Percentiles rank a stretch among this genome's conserved stretches.
Evolutionary conservation across 768 basidiomycete genomes (phyloP).

Genomic region (Amanita rimosa): DNA sequence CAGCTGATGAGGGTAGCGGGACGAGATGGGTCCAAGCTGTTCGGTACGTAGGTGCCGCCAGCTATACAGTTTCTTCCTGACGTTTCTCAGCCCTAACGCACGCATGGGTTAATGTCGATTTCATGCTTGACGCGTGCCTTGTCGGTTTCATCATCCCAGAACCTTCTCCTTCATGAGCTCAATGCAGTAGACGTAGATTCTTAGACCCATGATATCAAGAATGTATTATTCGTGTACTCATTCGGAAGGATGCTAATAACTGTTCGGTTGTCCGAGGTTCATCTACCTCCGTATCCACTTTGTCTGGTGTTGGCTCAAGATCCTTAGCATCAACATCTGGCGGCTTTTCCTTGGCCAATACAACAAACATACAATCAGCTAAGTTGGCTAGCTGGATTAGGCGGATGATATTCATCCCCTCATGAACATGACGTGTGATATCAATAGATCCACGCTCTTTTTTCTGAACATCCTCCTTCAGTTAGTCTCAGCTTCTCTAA

Average conservation of each 20-base stretch:
- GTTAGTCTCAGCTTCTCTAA: not conserved
- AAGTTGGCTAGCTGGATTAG: constrained; percentile 38
- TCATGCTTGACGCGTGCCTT: constrained; percentile 88
- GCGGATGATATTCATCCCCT: constrained; percentile 36
- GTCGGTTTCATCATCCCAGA: constrained; percentile 85
- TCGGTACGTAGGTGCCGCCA: constrained; percentile 45
- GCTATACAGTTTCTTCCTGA: not conserved
- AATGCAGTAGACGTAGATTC: not conserved
- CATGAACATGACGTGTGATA: constrained; percentile 26
- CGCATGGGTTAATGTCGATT: constrained; percentile 95
- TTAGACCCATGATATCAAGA: not conserved
- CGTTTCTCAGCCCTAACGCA: constrained; percentile 65
- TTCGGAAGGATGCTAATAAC: not conserved
- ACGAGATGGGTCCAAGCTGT: constrained; percentile 88
- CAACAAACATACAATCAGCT: constrained; percentile 30
- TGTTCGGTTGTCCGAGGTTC: not conserved
- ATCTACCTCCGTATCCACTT: not conserved
- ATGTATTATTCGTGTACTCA: constrained; percentile 1
- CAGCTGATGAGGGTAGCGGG: constrained; percentile 95
- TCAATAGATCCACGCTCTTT: constrained; percentile 21
- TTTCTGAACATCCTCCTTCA: constrained; percentile 10
- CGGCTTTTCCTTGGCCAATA: constrained; percentile 19
- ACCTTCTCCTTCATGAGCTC: constrained; percentile 18
- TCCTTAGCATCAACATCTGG: not conserved
- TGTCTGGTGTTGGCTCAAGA: not conserved